Base-by-base conservation (phyloP, 768 basidiomycete genomes). In the Daedaleopsis sinensis region DNA sequence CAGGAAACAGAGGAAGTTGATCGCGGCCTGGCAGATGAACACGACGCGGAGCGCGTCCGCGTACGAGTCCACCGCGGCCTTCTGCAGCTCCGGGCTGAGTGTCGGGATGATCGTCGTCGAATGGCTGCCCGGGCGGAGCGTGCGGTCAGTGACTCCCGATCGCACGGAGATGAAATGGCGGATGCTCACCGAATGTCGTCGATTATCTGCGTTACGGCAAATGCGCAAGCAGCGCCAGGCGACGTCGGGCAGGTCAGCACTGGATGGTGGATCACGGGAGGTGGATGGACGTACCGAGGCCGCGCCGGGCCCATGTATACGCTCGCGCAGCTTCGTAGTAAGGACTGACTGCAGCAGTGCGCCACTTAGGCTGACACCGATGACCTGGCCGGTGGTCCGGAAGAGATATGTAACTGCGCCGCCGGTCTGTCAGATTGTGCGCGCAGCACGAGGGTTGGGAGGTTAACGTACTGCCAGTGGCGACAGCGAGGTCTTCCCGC, bases 361-460 rank as follows among this genome's bases (percentile, higher is more conserved):
- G 21, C 94, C 92, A 67, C 88, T 88, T 49, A 96, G 78, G 68
- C 92, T 91, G 56, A 99, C 96, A 38, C 96, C 97, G 57, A 98
- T 82, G 23, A 97, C 97, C 78, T 98, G 96, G 3, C 96, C 96
- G 18, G 93, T 91, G 9, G 94, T 95, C 64, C 96, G 81, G 80
- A 96, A 96, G 50, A 97, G 80, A 75, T 98, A 98, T 36, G 91
- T 92, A 68, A 96, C 94, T 96, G 67, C 18, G 50, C 15, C 38
- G 53, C 11, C 56, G 39, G 39, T 52, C 39, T 52, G 8, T 54
- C 13, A 32, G n/a, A 21, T 24, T 9, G 27, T 21, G 37, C 54
- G 42, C 52, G 32, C 37, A 27, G 24, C 18, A 52, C 18, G 43
- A 12, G 16, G 19, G 52, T 24, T 38, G 21, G n/a, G 48, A 21